These are phyloP conservation scores for Aegilops bicornis DNA, from an alignment of 176 grass and related monocot genomes.

Conservation along the genomic window DNA sequence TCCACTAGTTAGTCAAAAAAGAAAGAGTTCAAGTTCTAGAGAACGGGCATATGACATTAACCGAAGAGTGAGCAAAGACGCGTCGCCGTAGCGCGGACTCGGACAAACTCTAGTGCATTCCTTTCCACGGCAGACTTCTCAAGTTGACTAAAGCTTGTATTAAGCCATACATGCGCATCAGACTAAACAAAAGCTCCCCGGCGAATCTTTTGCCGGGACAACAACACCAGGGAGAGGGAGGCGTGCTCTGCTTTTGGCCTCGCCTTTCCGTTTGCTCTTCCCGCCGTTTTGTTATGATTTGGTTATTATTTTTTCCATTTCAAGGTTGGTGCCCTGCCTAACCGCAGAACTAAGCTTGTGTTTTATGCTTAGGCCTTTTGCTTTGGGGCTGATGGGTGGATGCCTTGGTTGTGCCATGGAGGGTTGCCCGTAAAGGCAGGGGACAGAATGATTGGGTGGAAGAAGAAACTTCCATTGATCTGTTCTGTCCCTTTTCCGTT, in stretches of 20 bases:
- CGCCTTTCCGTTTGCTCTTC: slow-evolving; percentile 14
- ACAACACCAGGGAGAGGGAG: slow-evolving; percentile 25
- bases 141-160: slow-evolving; percentile 12
- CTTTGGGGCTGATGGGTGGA: neutral
- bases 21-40: neutral
- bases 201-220: slow-evolving; percentile 31
- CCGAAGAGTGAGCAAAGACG: neutral
- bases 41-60: neutral
- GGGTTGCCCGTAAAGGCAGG: slow-evolving; percentile 32
- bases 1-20: neutral
- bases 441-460: slow-evolving; percentile 18
- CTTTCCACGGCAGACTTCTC: neutral
- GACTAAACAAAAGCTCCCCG: neutral
- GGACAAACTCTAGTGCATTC: slow-evolving; percentile 12
- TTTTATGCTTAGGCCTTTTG: slow-evolving; percentile 3
- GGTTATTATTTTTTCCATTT: neutral
- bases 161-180: neutral
- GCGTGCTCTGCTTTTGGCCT: slow-evolving; percentile 17
- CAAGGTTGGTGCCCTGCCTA: slow-evolving; percentile 2
- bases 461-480: slow-evolving; percentile 2
- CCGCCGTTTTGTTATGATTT: neutral
- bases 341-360: neutral
- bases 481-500: neutral
- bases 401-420: slow-evolving; percentile 20
- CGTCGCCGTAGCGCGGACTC: neutral